Conservation (phyloP, 2,329 filamentous ascomycete genomes). For the Colletotrichum cereale region DNA sequence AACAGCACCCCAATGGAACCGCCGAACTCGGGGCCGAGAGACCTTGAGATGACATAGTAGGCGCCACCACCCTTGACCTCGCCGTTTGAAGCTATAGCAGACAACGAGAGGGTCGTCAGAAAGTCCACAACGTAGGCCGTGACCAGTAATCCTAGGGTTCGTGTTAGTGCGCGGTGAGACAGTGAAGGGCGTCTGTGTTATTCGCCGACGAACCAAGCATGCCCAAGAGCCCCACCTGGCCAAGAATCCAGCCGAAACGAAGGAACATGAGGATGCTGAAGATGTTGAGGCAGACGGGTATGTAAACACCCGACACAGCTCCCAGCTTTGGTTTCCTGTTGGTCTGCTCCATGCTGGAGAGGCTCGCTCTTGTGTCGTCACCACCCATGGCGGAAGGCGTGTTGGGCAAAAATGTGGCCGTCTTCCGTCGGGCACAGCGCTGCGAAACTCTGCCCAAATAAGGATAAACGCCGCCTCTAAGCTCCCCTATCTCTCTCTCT, state of each 20-base stretch:
- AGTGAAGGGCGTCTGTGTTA: slow-evolving; percentile 17
- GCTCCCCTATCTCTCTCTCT: no score
- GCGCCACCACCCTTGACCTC: slow-evolving; percentile 89
- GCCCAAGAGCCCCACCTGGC: slow-evolving; percentile 82
- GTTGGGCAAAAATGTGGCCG: neutral
- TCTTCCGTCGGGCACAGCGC: neutral
- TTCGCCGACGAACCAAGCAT: slow-evolving; percentile 73
- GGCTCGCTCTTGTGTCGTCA: slow-evolving; percentile 37
- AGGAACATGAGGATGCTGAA: slow-evolving; percentile 94
- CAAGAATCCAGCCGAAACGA: slow-evolving; percentile 86
- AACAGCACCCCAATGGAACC: slow-evolving; percentile 90
- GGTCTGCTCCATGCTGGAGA: slow-evolving; percentile 48
- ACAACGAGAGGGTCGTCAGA: slow-evolving; percentile 87
- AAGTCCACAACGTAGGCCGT: slow-evolving; percentile 85
- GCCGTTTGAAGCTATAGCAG: slow-evolving; percentile 90
- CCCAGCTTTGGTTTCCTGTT: slow-evolving; percentile 74
- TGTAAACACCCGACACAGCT: slow-evolving; percentile 83
- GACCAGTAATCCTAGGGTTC: slow-evolving; percentile 72
- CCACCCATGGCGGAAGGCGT: slow-evolving; percentile 30
- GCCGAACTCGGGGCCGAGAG: slow-evolving; percentile 88
- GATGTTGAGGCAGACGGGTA: slow-evolving; percentile 90
- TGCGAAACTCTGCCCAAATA: slow-evolving; percentile 14
- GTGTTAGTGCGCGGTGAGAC: slow-evolving; percentile 41
- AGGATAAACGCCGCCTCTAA: slow-evolving; percentile 21
- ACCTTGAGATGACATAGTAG: slow-evolving; percentile 90